These are phyloP conservation scores for Stentor roeselii DNA, from an alignment of 73 alveolate genomes.

Conservation along the genomic window DNA sequence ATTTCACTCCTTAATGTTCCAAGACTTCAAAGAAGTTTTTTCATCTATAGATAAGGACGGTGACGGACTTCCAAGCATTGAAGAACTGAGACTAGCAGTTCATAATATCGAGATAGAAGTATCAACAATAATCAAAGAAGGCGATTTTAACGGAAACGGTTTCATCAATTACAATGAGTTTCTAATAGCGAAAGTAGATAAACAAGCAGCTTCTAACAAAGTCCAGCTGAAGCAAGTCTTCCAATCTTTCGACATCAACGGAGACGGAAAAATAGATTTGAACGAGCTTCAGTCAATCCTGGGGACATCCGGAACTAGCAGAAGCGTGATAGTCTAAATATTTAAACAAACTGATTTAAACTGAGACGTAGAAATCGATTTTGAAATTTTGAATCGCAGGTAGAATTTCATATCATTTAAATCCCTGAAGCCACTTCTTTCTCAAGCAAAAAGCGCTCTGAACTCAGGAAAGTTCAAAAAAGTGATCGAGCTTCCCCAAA, in stretches of 20 bases:
- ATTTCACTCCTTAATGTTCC: neutral
- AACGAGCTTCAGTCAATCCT: neutral
- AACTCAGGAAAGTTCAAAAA: too few relatives aligned
- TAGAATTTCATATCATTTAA: too few relatives aligned
- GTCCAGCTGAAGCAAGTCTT: neutral
- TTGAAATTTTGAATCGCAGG: too few relatives aligned
- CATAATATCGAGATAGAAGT: neutral
- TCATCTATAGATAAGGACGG: neutral
- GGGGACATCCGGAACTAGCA: neutral
- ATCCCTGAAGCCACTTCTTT: too few relatives aligned
- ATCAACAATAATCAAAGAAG: too few relatives aligned
- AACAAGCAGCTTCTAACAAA: neutral
- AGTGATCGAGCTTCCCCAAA: too few relatives aligned
- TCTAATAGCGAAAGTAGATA: neutral
- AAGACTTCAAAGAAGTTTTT: too few relatives aligned
- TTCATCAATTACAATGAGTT: neutral
- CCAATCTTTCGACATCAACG: neutral
- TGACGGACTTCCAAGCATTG: neutral
- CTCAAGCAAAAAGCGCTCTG: too few relatives aligned
- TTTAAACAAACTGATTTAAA: neutral
- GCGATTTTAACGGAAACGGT: neutral
- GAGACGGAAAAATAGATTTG: neutral
- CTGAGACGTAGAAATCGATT: neutral
- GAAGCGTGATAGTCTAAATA: neutral
- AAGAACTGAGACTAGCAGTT: neutral